Evolutionary conservation across 208 protist genomes (phyloP).

Genomic region (Crithidia mellificae): DNA sequence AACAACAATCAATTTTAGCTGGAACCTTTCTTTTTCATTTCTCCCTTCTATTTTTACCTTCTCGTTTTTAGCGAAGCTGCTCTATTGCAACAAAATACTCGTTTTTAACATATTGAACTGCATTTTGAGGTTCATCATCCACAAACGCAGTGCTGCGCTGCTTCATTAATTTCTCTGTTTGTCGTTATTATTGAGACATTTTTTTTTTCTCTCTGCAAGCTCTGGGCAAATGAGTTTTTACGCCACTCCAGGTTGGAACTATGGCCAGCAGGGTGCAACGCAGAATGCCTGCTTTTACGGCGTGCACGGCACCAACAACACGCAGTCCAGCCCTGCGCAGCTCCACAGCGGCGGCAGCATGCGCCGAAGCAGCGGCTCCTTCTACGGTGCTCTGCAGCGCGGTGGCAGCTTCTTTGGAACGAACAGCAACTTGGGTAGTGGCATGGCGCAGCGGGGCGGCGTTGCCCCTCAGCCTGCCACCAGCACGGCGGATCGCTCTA

Average conservation of each 20-base stretch:
- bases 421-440: too few species aligned
- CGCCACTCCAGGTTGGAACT: slow-evolving; percentile 1
- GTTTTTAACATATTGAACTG: too few species aligned
- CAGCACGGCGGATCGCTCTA: neutral
- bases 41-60: slow-evolving; percentile 9
- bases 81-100: too few species aligned
- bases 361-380: neutral
- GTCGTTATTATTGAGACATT: too few species aligned
- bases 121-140: too few species aligned
- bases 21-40: slow-evolving; percentile 9
- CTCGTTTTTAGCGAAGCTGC: neutral
- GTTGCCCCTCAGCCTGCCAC: neutral
- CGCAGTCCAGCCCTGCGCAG: neutral
- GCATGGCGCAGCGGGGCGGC: neutral
- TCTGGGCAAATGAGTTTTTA: slow-evolving; percentile 18
- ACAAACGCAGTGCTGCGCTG: too few species aligned
- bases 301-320: neutral
- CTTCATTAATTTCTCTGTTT: slow-evolving; percentile 16
- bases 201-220: too few species aligned
- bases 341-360: neutral
- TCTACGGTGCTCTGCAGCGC: too few species aligned
- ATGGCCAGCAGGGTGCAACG: slow-evolving; percentile 2
- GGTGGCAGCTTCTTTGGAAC: too few species aligned
- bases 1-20: too few species aligned
- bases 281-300: slow-evolving; percentile 22